Evolutionary conservation across 208 protist genomes (phyloP).

Genomic region (Tritrichomonas foetus): DNA sequence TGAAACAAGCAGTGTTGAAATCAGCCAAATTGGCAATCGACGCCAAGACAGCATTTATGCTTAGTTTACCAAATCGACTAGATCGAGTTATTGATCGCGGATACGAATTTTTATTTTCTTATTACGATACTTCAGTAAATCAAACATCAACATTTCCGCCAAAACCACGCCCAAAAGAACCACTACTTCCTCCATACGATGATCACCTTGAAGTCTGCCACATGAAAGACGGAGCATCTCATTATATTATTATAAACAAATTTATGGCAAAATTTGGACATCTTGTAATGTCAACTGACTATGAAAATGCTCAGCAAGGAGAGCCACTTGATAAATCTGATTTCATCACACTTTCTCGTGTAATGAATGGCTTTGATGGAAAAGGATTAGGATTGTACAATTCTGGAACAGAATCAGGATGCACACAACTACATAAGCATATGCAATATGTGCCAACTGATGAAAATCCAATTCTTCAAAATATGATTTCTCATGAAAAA

Average conservation of each 20-base stretch:
- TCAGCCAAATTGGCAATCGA: background rate
- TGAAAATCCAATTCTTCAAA: background rate
- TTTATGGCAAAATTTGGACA: background rate
- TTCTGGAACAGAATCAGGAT: background rate
- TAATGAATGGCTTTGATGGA: background rate
- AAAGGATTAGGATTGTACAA: slow-evolving; percentile 13
- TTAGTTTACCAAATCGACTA: background rate
- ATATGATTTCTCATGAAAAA: background rate
- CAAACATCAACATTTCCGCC: background rate
- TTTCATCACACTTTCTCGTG: background rate
- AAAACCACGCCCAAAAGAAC: background rate
- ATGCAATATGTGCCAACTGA: background rate
- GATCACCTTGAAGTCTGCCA: background rate
- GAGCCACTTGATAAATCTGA: background rate
- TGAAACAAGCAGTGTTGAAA: background rate
- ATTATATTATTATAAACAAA: slow-evolving; percentile 30
- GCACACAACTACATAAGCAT: slow-evolving; percentile 12
- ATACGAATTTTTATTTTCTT: background rate
- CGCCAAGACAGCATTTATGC: background rate
- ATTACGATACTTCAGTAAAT: background rate
- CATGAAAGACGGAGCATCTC: background rate
- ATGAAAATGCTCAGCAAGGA: background rate
- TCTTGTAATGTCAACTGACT: background rate
- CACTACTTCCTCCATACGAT: background rate
- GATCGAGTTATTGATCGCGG: background rate